Base-by-base conservation (phyloP, 1,284 basidiomycete genomes). In the Rhodotorula sp. region DNA sequence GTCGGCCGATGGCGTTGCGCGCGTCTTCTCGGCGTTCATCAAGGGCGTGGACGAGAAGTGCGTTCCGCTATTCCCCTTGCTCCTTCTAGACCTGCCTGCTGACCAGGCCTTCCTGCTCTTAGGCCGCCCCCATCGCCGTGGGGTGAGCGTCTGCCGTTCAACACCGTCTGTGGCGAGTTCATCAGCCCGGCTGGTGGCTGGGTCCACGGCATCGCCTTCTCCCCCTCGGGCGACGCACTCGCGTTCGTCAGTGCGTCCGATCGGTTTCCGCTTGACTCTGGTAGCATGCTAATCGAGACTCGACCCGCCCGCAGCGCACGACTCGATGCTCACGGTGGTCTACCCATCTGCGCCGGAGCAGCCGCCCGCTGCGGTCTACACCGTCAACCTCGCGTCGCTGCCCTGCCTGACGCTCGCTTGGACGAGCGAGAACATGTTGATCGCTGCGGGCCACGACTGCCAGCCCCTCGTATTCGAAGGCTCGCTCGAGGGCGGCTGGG, bases 21-120 rank as follows among this genome's bases (percentile, higher is more conserved):
- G 95, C 36, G 97, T 99, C n/a, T 93, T 99, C 82, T 97, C 93
- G 21, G 97, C 95, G 9, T 99, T 94, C 84, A 97, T 98, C 85
- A 99, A 99, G 85, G 97, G 97, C 77, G 89, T 98, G n/a, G 96
- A 99, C 81, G 88, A 90, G 78, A 91, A 89, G 92, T 89, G 76
- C 15, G 13, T 37, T 17, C 12, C 25, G n/a, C 32, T 32, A 32
- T n/a, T 36, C n/a, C 8, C 21, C 32, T 39, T 7, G 19, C 13
- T 27, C 27, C 9, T 8, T 50, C 34, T 25, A 29, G 32, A 6
- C 15, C 21, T 2, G 2, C n/a, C 46, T 22, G 32, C 46, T 64
- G 21, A 34, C 22, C 29, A 19, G 2, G 7, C 27, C 41, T 50
- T 1, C 63, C 56, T 72, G 95, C 93, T 79, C 97, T 96, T 39